These are phyloP conservation scores for Corynascus novoguineensis DNA, from an alignment of 495 filamentous ascomycete species.

Conservation along the genomic window DNA sequence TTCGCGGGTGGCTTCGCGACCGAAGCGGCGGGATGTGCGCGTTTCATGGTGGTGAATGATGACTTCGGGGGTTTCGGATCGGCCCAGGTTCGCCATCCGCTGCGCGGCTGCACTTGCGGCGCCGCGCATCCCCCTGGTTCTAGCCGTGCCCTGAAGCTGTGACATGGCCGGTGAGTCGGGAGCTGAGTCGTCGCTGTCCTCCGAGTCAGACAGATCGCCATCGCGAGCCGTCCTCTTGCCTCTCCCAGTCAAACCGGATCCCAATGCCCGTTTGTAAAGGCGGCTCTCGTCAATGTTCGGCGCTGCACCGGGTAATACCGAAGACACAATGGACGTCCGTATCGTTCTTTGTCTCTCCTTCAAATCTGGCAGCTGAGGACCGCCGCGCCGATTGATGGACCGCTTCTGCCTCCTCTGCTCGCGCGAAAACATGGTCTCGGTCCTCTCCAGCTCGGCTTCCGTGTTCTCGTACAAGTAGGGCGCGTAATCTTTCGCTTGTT, in stretches of 20 bases:
- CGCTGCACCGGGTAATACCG: conserved; percentile 82
- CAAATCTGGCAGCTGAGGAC: conserved; percentile 89
- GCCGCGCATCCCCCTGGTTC: conserved; percentile 81
- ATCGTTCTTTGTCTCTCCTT: conserved; percentile 92
- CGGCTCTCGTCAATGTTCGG: conserved; percentile 73
- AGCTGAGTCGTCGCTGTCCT: conserved; percentile 79
- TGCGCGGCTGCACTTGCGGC: conserved; percentile 77
- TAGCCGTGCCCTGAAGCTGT: conserved; percentile 68
- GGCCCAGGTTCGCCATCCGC: conserved; percentile 66
- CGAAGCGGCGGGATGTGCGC: conserved; percentile 55
- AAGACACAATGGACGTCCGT: conserved; percentile 83
- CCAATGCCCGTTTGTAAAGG: conserved; percentile 63
- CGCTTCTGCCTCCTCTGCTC: conserved; percentile 93
- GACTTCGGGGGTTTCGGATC: conserved; percentile 85
- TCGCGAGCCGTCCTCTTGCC: conserved; percentile 52
- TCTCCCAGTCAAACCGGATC: conserved; percentile 50
- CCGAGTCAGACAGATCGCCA: conserved; percentile 79
- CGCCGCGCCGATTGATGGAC: conserved; percentile 87
- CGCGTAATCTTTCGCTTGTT: conserved; percentile 85
- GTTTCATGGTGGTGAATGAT: conserved; percentile 68
- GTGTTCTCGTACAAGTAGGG: conserved; percentile 92
- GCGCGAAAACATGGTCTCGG: conserved; percentile 84
- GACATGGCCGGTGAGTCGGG: conserved; percentile 80
- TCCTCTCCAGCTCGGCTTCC: conserved; percentile 82
- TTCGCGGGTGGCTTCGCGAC: conserved; percentile 55